Percentiles rank a stretch among this genome's conserved stretches.
phyloP scores from a whole-genome alignment of 2,329 filamentous ascomycete species.

The Exophiala mesophila region DNA sequence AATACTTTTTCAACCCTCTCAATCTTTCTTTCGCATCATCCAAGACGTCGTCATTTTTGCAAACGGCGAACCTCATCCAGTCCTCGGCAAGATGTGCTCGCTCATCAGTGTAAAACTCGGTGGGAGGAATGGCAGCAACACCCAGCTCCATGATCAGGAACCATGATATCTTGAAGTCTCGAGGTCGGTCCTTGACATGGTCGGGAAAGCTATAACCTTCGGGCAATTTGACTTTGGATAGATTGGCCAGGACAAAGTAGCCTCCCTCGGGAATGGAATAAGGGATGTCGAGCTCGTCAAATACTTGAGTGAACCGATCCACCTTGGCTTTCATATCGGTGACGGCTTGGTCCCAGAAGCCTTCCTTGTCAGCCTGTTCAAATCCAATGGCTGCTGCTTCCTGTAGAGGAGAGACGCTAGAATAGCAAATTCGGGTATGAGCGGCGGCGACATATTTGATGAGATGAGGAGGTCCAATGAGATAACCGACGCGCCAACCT shows the following conservation, averaged over 20 bases:
- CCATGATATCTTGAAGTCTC: constrained; percentile 94
- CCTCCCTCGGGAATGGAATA: constrained; percentile 94
- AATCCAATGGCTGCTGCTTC: constrained; percentile 93
- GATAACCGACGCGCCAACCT: constrained; percentile 92
- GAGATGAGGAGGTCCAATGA: constrained; percentile 82
- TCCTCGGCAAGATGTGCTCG: constrained; percentile 86
- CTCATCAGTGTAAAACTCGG: constrained; percentile 86
- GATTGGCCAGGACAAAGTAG: constrained; percentile 95
- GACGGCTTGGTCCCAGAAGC: constrained; percentile 83
- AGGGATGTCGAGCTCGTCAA: constrained; percentile 68
- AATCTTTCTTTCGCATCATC: constrained; percentile 73
- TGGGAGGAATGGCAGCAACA: constrained; percentile 91
- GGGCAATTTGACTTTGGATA: constrained; percentile 80
- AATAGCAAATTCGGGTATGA: constrained; percentile 95
- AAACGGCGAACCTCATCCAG: constrained; percentile 91
- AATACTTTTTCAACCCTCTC: constrained; percentile 68
- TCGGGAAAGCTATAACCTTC: constrained; percentile 80
- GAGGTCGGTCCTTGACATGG: constrained; percentile 77
- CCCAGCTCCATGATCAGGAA: constrained; percentile 96
- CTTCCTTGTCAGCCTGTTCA: constrained; percentile 75
- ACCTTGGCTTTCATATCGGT: constrained; percentile 87
- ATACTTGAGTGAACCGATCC: constrained; percentile 76
- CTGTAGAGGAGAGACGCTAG: constrained; percentile 85
- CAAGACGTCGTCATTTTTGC: constrained; percentile 84
- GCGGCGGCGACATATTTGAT: constrained; percentile 89